Percentiles rank a stretch among this genome's conserved stretches.
phyloP scores from a whole-genome alignment of 2,329 filamentous ascomycete genomes.

The Gliomastix tumulicola region DNA sequence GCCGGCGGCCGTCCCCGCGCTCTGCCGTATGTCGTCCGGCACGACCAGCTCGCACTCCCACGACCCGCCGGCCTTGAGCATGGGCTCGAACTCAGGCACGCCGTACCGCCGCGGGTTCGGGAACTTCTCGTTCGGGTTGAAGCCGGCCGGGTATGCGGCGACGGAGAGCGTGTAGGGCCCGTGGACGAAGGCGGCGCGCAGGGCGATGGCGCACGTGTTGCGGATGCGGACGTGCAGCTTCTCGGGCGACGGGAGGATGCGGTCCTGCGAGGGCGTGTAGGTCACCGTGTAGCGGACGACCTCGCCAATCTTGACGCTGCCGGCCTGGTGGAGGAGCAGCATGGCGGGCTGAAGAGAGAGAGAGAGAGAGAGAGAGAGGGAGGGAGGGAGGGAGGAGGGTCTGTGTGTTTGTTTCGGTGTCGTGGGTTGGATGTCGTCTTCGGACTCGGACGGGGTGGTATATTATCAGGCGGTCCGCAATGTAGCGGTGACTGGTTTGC shows the following conservation, averaged over 20 bases:
- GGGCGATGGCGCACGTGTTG: constrained; percentile 83
- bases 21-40: constrained; percentile 68
- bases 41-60: constrained; percentile 79
- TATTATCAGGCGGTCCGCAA: no score
- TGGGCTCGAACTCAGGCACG: constrained; percentile 87
- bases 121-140: constrained; percentile 75
- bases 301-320: constrained; percentile 90
- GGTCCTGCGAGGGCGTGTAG: constrained; percentile 83
- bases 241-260: constrained; percentile 79
- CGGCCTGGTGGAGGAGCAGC: constrained; percentile 86
- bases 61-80: constrained; percentile 85
- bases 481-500: no score
- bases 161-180: constrained; percentile 90
- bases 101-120: constrained; percentile 64
- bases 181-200: constrained; percentile 93
- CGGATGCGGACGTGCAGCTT: constrained; percentile 80
- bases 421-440: no score
- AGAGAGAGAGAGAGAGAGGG: no score
- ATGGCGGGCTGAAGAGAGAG: no score
- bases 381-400: no score
- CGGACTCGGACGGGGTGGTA: no score
- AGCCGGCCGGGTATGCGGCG: constrained; percentile 75
- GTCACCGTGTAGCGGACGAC: constrained; percentile 87
- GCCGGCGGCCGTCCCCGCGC: constrained; percentile 40
- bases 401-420: no score